phyloP scores from a whole-genome alignment of 148 eudicot species.

The Silene uniflora region DNA sequence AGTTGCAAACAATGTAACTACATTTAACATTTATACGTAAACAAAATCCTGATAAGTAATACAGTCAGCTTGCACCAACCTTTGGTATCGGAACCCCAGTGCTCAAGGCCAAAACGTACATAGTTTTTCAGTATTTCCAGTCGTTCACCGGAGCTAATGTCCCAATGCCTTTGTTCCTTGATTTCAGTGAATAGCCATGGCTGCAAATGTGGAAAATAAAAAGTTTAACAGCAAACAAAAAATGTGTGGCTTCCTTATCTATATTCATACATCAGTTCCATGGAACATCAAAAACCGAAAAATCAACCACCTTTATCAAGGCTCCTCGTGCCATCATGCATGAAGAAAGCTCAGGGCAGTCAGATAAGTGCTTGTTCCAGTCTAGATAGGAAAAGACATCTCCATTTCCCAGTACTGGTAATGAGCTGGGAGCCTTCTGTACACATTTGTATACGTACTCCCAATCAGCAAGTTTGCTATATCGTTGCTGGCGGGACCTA shows the following conservation, averaged over 20 bases:
- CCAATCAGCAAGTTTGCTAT: conserved; percentile 97
- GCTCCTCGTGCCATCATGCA: conserved; percentile 98
- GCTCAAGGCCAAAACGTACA: conserved; percentile 87
- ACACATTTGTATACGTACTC: conserved; percentile 71
- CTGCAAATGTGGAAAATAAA: conserved; percentile 37
- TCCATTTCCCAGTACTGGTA: conserved; percentile 92
- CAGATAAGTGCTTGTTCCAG: conserved; percentile 76
- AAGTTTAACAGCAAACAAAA: not conserved
- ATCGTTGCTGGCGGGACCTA: conserved; percentile 92
- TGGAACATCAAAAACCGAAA: not conserved
- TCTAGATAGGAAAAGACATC: conserved; percentile 83
- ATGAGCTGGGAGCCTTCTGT: conserved; percentile 52
- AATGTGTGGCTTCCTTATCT: not conserved
- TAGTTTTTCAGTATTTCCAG: conserved; percentile 79
- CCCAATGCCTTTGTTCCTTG: conserved; percentile 98
- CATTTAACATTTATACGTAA: not conserved
- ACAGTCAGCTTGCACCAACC: conserved; percentile 37
- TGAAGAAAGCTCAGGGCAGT: conserved; percentile 80
- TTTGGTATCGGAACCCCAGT: conserved; percentile 99
- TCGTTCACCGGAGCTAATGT: conserved; percentile 82
- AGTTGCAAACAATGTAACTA: not conserved
- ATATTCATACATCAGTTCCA: not conserved
- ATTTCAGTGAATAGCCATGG: conserved; percentile 99
- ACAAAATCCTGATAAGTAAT: not conserved
- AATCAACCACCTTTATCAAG: conserved; percentile 61